Base-by-base conservation (phyloP, 345 rosid species). In the Gossypium mustelinum region DNA sequence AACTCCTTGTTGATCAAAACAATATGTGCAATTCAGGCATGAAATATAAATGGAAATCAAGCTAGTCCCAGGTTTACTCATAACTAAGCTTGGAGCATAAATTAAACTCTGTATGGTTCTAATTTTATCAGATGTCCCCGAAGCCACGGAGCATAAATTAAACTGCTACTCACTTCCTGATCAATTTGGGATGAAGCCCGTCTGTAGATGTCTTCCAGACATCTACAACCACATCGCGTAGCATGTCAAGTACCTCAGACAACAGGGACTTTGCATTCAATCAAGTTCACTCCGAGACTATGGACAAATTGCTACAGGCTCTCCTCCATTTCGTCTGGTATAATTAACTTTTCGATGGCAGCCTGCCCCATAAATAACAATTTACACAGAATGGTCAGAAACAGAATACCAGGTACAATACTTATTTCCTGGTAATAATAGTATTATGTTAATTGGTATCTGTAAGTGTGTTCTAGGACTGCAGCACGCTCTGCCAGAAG, bases 291-390 rank as follows among this genome's bases (percentile, higher is more conserved):
- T 66, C 10, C n/a, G 8, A 2, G 9, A 7, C 18, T 67, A 25
- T 43, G 51, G 22, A 64, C 8, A n/a, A 48, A 41, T 44, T 16
- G 59, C 45, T 69, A 51, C 44, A 50, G 16, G 22, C 29, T 29
- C 0, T 77, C 79, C 60, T 76, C 73, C 25, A 81, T 24, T 75
- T 76, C 79, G 54, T 81, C 24, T 74, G 76, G 84, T 81, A 74
- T 0, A 58, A 22, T 45, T 73, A 81, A 75, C 76, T 44, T 79
- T 62, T 57, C 79, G 75, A 84, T 84, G 80, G 58, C 75, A 76
- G 63, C 79, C 81, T 84, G 79, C 47, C 51, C 24, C 59, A 61
- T 69, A 17, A 16, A 51, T 4, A 17, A 27, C 44, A 16, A 50
- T 52, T 57, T 51, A 51, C 45, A 69, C 59, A 16, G 58, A 22